Evolutionary conservation across 139 green algal species (phyloP).

Genomic region (Tetradesmus obliquus): DNA sequence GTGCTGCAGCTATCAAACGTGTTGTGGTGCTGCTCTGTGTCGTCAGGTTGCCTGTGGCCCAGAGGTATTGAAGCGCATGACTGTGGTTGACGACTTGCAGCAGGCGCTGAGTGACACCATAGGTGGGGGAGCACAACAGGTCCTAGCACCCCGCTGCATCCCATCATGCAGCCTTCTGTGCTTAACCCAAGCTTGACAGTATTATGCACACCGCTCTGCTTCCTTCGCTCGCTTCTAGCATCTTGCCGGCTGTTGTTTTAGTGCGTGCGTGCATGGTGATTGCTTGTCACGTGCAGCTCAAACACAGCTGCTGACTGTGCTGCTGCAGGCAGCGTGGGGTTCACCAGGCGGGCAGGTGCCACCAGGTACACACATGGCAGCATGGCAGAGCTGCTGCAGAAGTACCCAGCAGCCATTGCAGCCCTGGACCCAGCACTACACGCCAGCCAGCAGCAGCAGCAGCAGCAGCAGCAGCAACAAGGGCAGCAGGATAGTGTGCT

Average conservation of each 20-base stretch:
- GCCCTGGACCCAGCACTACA: conserved; percentile 8
- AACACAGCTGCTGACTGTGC: neutral
- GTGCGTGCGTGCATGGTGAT: neutral
- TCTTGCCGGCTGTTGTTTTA: neutral
- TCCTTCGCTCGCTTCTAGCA: neutral
- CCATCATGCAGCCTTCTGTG: too few relatives aligned
- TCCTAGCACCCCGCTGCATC: too few relatives aligned
- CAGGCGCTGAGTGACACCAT: conserved; percentile 47
- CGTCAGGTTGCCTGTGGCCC: conserved; percentile 56
- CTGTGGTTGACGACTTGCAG: conserved; percentile 48
- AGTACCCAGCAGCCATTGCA: conserved; percentile 49
- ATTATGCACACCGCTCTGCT: neutral
- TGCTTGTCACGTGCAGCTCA: neutral
- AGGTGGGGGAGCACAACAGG: neutral
- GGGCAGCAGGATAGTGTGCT: neutral
- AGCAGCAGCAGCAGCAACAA: neutral
- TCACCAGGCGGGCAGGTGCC: conserved; percentile 62
- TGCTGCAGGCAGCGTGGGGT: conserved; percentile 66
- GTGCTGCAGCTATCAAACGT: too few relatives aligned
- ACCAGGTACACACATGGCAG: conserved; percentile 56
- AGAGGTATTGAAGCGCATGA: conserved; percentile 47
- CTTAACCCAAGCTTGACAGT: too few relatives aligned
- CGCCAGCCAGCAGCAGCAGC: neutral
- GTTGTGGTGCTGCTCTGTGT: too few relatives aligned
- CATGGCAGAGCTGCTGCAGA: conserved; percentile 45